Conservation (phyloP, 1,139 yeast species). For the Nematodospora anomalae region DNA sequence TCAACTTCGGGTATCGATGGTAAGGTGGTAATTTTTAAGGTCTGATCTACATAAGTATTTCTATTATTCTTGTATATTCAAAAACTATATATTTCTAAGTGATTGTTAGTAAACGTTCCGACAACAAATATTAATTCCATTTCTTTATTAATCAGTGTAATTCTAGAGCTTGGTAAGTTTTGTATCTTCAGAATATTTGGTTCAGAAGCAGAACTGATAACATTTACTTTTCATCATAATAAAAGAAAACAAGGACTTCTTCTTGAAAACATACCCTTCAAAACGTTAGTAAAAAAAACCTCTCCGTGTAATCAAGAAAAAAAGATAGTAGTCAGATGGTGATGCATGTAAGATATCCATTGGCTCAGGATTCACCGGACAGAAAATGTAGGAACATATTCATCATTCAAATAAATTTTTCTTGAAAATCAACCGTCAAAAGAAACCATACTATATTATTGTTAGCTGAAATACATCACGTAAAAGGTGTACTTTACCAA, state of each 20-base stretch:
- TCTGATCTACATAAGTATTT: conserved; percentile 14
- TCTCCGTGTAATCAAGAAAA: background rate
- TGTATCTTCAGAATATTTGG: conserved; percentile 66
- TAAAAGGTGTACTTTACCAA: background rate
- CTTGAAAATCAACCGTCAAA: background rate
- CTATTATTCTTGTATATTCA: background rate
- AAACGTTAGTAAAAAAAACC: conserved; percentile 11
- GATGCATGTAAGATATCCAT: conserved; percentile 76
- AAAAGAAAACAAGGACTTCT: conserved; percentile 14
- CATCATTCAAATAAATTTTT: conserved; percentile 14
- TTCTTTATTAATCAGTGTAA: conserved; percentile 10
- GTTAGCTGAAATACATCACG: background rate
- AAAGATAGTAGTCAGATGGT: conserved; percentile 64
- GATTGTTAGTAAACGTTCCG: conserved; percentile 4
- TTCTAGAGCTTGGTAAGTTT: conserved; percentile 32
- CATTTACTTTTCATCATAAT: conserved; percentile 57
- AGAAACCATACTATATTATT: conserved; percentile 7
- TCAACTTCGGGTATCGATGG: conserved; percentile 76
- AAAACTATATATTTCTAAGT: background rate
- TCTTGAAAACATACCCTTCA: conserved; percentile 6
- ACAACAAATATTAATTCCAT: too few species aligned
- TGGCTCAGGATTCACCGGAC: conserved; percentile 65
- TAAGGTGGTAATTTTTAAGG: conserved; percentile 66
- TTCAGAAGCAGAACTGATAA: conserved; percentile 93
- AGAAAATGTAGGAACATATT: conserved; percentile 36